Percentiles rank a stretch among this genome's conserved stretches.
These are phyloP conservation scores for Claviceps spartinae DNA, from an alignment of 2,329 filamentous ascomycete genomes.

Conservation along the genomic window DNA sequence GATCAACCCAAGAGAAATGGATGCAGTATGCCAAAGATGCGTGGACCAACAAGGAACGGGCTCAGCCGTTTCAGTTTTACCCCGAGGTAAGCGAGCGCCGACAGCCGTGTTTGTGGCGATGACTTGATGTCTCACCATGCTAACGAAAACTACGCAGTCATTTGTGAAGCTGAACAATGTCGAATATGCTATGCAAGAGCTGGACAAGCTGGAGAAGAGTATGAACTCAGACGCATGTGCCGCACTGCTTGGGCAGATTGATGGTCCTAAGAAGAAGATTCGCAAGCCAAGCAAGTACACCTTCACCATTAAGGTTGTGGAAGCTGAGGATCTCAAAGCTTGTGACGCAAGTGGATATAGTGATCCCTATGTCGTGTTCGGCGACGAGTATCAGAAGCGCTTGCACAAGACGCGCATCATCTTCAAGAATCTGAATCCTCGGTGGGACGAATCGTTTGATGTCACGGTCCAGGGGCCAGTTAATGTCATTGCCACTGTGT, in stretches of 20 bases:
- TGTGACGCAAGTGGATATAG: conserved; percentile 90
- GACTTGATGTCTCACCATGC: neutral
- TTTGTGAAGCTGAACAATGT: conserved; percentile 97
- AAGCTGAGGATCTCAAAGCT: conserved; percentile 95
- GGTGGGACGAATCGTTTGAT: conserved; percentile 95
- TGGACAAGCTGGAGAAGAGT: conserved; percentile 77
- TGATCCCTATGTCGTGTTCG: conserved; percentile 92
- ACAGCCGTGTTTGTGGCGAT: neutral
- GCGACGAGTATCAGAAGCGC: conserved; percentile 95
- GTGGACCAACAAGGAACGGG: conserved; percentile 81
- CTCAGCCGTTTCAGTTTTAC: conserved; percentile 94
- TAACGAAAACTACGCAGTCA: conserved; percentile 45
- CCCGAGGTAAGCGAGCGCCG: conserved; percentile 51
- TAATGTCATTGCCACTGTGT: conserved; percentile 92
- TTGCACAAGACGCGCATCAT: conserved; percentile 90
- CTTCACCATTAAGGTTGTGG: conserved; percentile 97
- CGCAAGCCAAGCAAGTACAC: conserved; percentile 77
- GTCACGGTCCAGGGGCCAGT: conserved; percentile 85
- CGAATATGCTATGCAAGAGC: conserved; percentile 81
- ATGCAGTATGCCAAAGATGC: conserved; percentile 89
- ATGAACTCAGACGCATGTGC: conserved; percentile 90
- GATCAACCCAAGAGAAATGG: conserved; percentile 83
- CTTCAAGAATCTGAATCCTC: conserved; percentile 77
- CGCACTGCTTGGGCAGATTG: conserved; percentile 60
- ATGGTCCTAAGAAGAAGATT: conserved; percentile 51